A percentile compares a stretch with the other conserved stretches of the same genome.
phyloP scores from a whole-genome alignment of 495 filamentous ascomycete species.

The Talaromyces ruber region DNA sequence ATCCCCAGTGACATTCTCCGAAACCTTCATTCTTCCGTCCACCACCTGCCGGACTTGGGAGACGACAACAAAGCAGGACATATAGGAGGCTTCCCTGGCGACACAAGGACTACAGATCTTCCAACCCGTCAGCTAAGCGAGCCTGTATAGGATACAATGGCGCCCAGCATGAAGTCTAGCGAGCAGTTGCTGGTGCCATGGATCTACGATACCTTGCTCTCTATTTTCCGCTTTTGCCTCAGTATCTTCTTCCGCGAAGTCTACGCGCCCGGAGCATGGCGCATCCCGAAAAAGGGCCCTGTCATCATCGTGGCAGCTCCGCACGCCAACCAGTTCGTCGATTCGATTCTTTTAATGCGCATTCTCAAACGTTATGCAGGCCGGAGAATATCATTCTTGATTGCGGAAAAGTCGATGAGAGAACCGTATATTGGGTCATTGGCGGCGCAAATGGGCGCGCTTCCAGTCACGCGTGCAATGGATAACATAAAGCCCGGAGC shows the following conservation, averaged over 20 bases:
- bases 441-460: slow-evolving; percentile 60
- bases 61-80: not conserved
- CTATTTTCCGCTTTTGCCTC: slow-evolving; percentile 30
- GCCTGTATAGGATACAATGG: not conserved
- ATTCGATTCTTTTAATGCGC: slow-evolving; percentile 76
- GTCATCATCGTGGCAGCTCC: slow-evolving; percentile 82
- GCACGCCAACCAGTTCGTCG: slow-evolving; percentile 82
- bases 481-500: slow-evolving; percentile 62
- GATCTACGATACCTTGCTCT: slow-evolving; percentile 6
- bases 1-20: not conserved
- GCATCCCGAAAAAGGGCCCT: slow-evolving; percentile 65
- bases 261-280: slow-evolving; percentile 74
- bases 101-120: not conserved
- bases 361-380: slow-evolving; percentile 63
- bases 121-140: not conserved
- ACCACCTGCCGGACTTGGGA: not conserved
- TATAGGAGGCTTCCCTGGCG: not conserved
- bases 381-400: slow-evolving; percentile 68
- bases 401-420: slow-evolving; percentile 75
- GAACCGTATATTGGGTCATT: slow-evolving; percentile 65
- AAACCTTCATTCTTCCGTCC: not conserved
- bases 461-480: slow-evolving; percentile 70
- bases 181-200: slow-evolving; percentile 4
- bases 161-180: not conserved
- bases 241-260: slow-evolving; percentile 88